Base-by-base conservation (phyloP, 805 yeast species). In the Hanseniaspora singularis region DNA sequence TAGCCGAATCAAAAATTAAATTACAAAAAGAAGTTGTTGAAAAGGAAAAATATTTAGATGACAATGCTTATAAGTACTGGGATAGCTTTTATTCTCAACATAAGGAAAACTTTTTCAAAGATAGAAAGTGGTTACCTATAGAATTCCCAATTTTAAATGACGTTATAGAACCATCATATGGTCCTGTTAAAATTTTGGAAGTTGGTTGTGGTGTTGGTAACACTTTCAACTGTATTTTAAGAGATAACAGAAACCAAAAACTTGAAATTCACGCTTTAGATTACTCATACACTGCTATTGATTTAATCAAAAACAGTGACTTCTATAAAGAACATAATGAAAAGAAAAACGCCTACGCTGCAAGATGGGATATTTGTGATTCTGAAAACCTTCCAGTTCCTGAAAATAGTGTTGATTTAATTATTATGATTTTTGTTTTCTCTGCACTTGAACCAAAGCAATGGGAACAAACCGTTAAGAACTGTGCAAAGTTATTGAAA, bases 201-300 rank as follows among this genome's bases (percentile, higher is more conserved):
- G 81, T 92, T 39, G 98, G 98, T 3, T 92, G 98, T 65, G 98
- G 98, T 49, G 97, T 96, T 4, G 98, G 98, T 10, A 92, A 92
- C 62, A 92, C 98, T 0, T 74, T 92, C 68, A 92, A 81, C 62
- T 98, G 98, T 4, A 79, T 92, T 18, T 65, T 92, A 49, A 72
- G 72, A 47, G 87, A 81, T 55, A 92, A 92, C 61, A 70, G 83
- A 60, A 92, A 92, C 64, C 77, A 79, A n/a, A 64, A 77, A 23
- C 65, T 92, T 44, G 72, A 67, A 53, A 74, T 92, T 7, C 72
- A 76, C 46, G 98, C 95, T 2, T 92, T 87, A 41, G 98, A 92
- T 63, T 92, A 82, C 60, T 81, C 94, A 49, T 77, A 79, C 50
- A 79, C 80, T 51, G 98, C 98, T 0, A 92, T 92, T 15, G 87